Evolutionary conservation across 441 rosid genomes (phyloP).

Genomic region (Populus hybrid): DNA sequence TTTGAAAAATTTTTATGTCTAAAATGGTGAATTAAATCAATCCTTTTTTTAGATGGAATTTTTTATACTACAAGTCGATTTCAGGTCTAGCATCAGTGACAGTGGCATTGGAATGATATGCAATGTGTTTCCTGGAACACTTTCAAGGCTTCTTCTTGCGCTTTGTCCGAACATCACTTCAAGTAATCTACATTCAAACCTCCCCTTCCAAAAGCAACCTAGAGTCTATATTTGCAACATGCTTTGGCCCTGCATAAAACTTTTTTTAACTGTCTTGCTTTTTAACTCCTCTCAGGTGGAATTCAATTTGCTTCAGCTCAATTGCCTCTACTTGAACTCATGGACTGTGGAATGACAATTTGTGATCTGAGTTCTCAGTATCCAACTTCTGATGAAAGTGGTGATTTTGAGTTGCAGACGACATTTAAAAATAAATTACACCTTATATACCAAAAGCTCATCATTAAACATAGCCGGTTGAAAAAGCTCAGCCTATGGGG

Average conservation of each 20-base stretch:
- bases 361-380: constrained; percentile 52
- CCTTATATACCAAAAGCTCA: constrained; percentile 74
- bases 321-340: constrained; percentile 83
- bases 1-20: background rate
- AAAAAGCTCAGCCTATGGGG: constrained; percentile 98
- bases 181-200: constrained; percentile 46
- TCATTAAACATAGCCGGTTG: constrained; percentile 70
- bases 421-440: constrained; percentile 46
- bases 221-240: background rate
- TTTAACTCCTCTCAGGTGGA: constrained; percentile 58
- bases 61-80: constrained; percentile 20
- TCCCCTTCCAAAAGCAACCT: constrained; percentile 4
- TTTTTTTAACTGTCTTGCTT: background rate
- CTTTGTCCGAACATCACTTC: constrained; percentile 95
- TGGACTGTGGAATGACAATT: constrained; percentile 97
- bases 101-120: constrained; percentile 95
- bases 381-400: constrained; percentile 34
- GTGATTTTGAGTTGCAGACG: constrained; percentile 38
- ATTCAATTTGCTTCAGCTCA: constrained; percentile 96
- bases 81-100: constrained; percentile 91
- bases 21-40: background rate
- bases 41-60: background rate
- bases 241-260: background rate
- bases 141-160: constrained; percentile 79
- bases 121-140: constrained; percentile 77